Conservation (phyloP, 208 protist genomes). For the Acanthamoeba healyi region DNA sequence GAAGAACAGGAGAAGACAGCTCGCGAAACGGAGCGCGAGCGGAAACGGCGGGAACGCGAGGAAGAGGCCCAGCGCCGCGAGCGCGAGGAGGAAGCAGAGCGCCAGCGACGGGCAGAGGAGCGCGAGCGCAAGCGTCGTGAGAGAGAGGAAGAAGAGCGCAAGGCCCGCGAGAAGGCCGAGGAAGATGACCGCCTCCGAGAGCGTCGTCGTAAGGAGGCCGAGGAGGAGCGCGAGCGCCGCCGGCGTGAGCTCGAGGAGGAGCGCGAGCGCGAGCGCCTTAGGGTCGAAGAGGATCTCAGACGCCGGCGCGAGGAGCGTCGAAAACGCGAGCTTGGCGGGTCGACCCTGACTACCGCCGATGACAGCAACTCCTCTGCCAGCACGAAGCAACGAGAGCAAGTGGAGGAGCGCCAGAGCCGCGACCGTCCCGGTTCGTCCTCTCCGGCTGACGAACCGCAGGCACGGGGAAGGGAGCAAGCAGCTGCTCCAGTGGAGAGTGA, state of each 20-base stretch:
- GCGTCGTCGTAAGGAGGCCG: not conserved
- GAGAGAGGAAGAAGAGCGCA: not conserved
- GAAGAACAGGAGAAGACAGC: not conserved
- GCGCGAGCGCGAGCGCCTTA: not conserved
- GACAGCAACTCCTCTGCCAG: too few relatives aligned
- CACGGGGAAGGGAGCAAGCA: not conserved
- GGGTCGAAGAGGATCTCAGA: not conserved
- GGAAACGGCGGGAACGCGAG: not conserved
- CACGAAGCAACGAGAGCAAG: too few relatives aligned
- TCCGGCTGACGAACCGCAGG: too few relatives aligned
- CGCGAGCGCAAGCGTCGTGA: not conserved
- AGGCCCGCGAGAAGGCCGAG: constrained; percentile 16
- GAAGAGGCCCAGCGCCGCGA: not conserved
- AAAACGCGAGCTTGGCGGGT: not conserved
- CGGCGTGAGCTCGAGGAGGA: not conserved
- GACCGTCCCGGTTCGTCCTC: too few relatives aligned
- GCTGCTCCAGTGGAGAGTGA: not conserved
- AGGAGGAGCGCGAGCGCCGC: constrained; percentile 4
- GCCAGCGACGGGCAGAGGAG: not conserved
- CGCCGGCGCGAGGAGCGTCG: not conserved
- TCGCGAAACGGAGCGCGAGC: not conserved
- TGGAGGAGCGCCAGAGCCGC: too few relatives aligned
- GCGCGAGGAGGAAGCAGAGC: not conserved
- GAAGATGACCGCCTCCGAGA: not conserved
- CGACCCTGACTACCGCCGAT: not conserved